These are phyloP conservation scores for Lophium mytilinum DNA, from an alignment of 495 filamentous ascomycete genomes.

Conservation along the genomic window DNA sequence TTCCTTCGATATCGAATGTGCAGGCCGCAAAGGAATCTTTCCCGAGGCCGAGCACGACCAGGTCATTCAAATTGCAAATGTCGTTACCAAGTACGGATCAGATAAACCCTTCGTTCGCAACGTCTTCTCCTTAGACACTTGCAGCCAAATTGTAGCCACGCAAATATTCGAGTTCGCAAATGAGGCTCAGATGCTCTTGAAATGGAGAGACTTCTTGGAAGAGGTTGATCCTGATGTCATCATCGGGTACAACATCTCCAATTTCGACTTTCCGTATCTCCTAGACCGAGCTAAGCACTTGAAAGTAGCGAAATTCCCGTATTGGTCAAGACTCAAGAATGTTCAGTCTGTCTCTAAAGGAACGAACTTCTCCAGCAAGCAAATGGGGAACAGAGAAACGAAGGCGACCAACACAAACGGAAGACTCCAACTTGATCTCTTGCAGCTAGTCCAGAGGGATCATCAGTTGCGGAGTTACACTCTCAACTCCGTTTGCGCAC, in stretches of 20 bases:
- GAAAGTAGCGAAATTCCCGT: conserved; percentile 66
- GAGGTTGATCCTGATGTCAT: conserved; percentile 95
- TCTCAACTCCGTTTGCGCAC: conserved; percentile 91
- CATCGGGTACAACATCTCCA: conserved; percentile 97
- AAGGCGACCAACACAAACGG: conserved; percentile 92
- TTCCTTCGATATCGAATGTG: conserved; percentile 98
- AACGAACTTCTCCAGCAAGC: conserved; percentile 90
- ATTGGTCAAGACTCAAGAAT: conserved; percentile 68
- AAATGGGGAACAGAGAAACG: conserved; percentile 95
- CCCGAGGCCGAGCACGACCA: conserved; percentile 85
- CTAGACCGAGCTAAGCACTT: conserved; percentile 82
- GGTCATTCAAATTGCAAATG: conserved; percentile 96
- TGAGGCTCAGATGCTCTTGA: conserved; percentile 78
- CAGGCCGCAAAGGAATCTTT: conserved; percentile 94
- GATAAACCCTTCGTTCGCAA: conserved; percentile 93
- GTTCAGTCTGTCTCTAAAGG: conserved; percentile 60
- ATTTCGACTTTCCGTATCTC: conserved; percentile 98
- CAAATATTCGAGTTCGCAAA: conserved; percentile 74
- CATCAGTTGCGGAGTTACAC: conserved; percentile 95
- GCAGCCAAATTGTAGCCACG: conserved; percentile 88
- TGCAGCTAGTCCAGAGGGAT: conserved; percentile 90
- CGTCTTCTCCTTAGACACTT: conserved; percentile 87
- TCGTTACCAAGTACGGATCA: conserved; percentile 95
- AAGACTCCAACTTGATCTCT: conserved; percentile 82
- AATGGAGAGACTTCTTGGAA: conserved; percentile 82